Evolutionary conservation across 495 filamentous ascomycete genomes (phyloP).

Genomic region (Bathelium albidoporum): DNA sequence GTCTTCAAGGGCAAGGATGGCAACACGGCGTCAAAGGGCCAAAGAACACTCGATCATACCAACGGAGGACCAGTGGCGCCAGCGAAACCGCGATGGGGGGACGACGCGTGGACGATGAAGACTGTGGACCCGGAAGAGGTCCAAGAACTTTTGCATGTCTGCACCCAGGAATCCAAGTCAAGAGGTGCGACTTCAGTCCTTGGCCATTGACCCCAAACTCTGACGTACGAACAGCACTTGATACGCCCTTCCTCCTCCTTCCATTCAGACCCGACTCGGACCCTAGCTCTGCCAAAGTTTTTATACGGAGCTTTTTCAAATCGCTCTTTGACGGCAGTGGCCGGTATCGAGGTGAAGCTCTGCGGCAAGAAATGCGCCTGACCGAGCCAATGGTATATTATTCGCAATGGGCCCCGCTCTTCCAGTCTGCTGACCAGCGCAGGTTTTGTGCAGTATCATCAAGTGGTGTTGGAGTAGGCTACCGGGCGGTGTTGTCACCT

Average conservation of each 20-base stretch:
- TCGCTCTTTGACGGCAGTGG: constrained; percentile 26
- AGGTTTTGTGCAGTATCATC: constrained; percentile 87
- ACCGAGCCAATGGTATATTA: constrained; percentile 78
- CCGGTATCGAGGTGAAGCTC: constrained; percentile 46
- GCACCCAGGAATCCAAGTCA: constrained; percentile 84
- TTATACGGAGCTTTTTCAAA: constrained; percentile 89
- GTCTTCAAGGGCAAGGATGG: constrained; percentile 31
- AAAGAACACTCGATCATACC: constrained; percentile 44
- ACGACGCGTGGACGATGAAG: constrained; percentile 80
- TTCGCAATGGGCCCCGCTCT: background rate
- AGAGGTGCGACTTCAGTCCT: constrained; percentile 55
- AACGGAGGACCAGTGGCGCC: constrained; percentile 37
- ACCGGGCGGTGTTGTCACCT: constrained; percentile 83
- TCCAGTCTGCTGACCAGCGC: constrained; percentile 13
- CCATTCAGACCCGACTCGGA: constrained; percentile 91
- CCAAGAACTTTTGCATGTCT: constrained; percentile 71
- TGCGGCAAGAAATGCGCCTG: constrained; percentile 81
- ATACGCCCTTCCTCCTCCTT: constrained; percentile 87
- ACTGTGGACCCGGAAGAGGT: constrained; percentile 85
- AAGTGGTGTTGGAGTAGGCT: constrained; percentile 99
- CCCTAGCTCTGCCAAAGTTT: constrained; percentile 78
- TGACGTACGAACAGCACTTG: constrained; percentile 48
- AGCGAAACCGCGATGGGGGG: constrained; percentile 62
- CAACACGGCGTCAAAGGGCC: constrained; percentile 37
- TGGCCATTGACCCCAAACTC: constrained; percentile 6